These are phyloP conservation scores for Beauveria scarabaeidicola DNA, from an alignment of 2,329 filamentous ascomycete genomes.

Conservation along the genomic window DNA sequence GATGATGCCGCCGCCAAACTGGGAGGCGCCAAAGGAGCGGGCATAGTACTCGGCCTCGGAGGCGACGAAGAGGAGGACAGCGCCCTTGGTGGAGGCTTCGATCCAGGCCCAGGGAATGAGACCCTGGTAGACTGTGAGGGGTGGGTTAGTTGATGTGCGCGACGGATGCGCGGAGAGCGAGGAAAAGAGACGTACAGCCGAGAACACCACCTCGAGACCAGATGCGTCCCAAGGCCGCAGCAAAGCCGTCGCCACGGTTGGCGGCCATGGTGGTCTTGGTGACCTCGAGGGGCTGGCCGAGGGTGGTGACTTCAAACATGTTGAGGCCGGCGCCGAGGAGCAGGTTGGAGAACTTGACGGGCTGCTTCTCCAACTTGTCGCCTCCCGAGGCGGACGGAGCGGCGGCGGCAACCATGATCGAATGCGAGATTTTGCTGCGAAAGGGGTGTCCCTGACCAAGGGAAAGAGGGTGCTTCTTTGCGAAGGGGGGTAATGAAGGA, in stretches of 20 bases:
- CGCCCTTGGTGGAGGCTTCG: constrained; percentile 98
- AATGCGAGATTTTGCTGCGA: constrained; percentile 34
- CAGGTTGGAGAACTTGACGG: constrained; percentile 99
- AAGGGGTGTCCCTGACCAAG: constrained; percentile 91
- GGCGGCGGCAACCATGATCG: constrained; percentile 51
- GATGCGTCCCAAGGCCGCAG: constrained; percentile 71
- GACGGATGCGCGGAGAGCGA: background rate
- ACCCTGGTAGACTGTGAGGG: constrained; percentile 82
- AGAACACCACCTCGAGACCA: constrained; percentile 90
- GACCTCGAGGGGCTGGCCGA: constrained; percentile 84
- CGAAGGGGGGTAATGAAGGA: constrained; percentile 27
- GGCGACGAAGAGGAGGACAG: constrained; percentile 96
- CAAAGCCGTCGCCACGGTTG: constrained; percentile 83
- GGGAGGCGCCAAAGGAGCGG: constrained; percentile 68
- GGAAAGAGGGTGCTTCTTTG: constrained; percentile 83
- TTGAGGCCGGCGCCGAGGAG: constrained; percentile 89
- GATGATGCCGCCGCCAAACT: constrained; percentile 80
- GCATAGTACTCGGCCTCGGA: constrained; percentile 97
- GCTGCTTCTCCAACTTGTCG: constrained; percentile 85
- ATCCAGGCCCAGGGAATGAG: constrained; percentile 99
- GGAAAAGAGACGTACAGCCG: constrained; percentile 64
- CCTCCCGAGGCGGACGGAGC: constrained; percentile 39
- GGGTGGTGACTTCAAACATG: constrained; percentile 75
- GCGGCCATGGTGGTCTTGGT: constrained; percentile 99
- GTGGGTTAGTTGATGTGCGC: constrained; percentile 17